Evolutionary conservation across 371 early-diverging fungal genomes (phyloP).

Genomic region (Mucor ambiguus): DNA sequence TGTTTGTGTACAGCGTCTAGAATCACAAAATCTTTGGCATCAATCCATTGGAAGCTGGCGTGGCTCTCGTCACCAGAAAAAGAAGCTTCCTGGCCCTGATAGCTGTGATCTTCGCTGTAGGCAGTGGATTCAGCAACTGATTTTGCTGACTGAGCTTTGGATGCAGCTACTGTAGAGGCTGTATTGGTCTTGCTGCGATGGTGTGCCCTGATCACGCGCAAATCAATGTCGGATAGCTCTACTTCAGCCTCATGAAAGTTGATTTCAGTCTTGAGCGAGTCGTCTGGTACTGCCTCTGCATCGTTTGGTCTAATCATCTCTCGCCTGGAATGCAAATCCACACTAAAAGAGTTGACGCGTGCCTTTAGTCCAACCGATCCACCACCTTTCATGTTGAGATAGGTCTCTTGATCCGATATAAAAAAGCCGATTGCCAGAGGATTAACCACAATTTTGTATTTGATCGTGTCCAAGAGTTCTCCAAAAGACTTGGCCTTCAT

Average conservation of each 20-base stretch:
- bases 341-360: constrained; percentile 23
- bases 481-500: constrained; percentile 41
- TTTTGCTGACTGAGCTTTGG: not conserved
- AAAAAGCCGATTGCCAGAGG: constrained; percentile 45
- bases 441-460: constrained; percentile 46
- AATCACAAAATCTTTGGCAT: constrained; percentile 34
- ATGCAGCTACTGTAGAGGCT: too few relatives aligned
- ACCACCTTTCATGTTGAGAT: constrained; percentile 15
- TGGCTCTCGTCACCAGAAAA: not conserved
- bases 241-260: constrained; percentile 36
- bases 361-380: constrained; percentile 37
- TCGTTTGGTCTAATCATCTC: constrained; percentile 7
- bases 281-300: not conserved
- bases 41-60: constrained; percentile 28
- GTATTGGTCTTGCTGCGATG: constrained; percentile 7
- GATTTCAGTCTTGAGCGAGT: constrained; percentile 16
- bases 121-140: not conserved
- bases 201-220: constrained; percentile 30
- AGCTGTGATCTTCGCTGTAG: not conserved
- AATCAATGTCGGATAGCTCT: constrained; percentile 30
- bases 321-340: constrained; percentile 36
- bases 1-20: constrained; percentile 8
- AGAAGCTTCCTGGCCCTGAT: not conserved
- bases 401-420: constrained; percentile 39
- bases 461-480: constrained; percentile 36